A percentile compares a stretch with the other conserved stretches of the same genome.
Evolutionary conservation across 192 early-diverging fungal genomes (phyloP).

Genomic region (Obelidium mucronatum): DNA sequence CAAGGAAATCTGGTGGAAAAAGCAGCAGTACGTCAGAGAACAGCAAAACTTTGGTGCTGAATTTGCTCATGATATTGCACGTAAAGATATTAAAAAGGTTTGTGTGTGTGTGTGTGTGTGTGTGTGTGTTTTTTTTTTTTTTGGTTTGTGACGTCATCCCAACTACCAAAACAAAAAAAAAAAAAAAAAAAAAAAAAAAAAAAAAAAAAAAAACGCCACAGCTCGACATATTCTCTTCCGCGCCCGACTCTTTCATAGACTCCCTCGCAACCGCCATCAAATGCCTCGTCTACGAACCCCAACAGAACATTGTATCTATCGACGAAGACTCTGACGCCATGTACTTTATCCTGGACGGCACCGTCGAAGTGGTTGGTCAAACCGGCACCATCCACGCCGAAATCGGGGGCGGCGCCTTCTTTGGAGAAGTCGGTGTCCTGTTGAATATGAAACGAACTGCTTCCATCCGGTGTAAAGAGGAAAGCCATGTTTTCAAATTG

Average conservation of each 20-base stretch:
- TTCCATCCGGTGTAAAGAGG: conserved; percentile 52
- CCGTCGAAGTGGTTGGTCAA: conserved; percentile 50
- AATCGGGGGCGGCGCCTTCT: conserved; percentile 50
- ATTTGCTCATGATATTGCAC: conserved; percentile 49
- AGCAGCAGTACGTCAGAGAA: conserved; percentile 26
- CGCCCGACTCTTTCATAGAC: conserved; percentile 47
- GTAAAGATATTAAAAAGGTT: conserved; percentile 50
- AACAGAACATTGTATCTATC: conserved; percentile 41
- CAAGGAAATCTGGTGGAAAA: conserved; percentile 41
- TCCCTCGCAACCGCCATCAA: conserved; percentile 40
- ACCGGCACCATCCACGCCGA: conserved; percentile 55
- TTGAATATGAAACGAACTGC: conserved; percentile 57
- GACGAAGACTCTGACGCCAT: conserved; percentile 54
- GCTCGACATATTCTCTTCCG: conserved; percentile 48
- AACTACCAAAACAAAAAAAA: neutral
- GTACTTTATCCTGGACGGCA: conserved; percentile 55
- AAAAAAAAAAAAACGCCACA: no score
- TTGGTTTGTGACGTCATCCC: no score
- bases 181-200: neutral
- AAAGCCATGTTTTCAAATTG: conserved; percentile 54
- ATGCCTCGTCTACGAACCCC: conserved; percentile 35
- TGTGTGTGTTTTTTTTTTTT: conserved; percentile 1
- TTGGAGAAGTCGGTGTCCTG: conserved; percentile 63
- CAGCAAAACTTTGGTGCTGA: conserved; percentile 53
- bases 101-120: neutral